A percentile compares a stretch with the other conserved stretches of the same genome.
Evolutionary conservation across 164 flowering plant species (phyloP).

Genomic region (Vitis rotundifolia): DNA sequence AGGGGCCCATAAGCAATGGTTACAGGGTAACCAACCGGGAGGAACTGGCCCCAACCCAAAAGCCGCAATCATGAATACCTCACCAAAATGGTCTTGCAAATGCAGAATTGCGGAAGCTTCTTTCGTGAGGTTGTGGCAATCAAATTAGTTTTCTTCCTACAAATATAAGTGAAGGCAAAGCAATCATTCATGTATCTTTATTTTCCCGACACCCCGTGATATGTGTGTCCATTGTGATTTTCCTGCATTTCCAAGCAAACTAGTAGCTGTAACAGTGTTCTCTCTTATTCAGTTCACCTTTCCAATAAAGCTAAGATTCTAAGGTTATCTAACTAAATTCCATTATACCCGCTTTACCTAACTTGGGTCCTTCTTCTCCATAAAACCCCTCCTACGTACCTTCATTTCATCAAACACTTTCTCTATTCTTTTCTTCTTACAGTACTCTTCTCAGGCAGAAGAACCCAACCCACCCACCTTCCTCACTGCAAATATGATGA

Average conservation of each 20-base stretch:
- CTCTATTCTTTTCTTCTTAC: not conserved
- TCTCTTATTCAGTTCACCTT: constrained; percentile 1
- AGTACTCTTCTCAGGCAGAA: not conserved
- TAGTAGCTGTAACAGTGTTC: constrained; percentile 10
- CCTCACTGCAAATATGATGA: constrained; percentile 1
- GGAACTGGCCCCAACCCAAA: too few relatives aligned
- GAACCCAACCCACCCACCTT: not conserved
- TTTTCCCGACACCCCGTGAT: constrained; percentile 7
- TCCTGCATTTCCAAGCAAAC: constrained; percentile 26
- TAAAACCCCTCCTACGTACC: constrained; percentile 4
- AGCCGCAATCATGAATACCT: too few relatives aligned
- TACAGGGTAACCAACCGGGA: too few relatives aligned
- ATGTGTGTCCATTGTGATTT: not conserved
- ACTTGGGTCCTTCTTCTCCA: constrained; percentile 2
- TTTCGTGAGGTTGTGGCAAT: not conserved
- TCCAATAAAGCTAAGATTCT: not conserved
- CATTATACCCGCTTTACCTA: constrained; percentile 2
- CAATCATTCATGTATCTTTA: constrained; percentile 12
- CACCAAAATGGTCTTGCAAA: too few relatives aligned
- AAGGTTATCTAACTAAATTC: constrained; percentile 5
- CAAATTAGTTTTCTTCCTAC: not conserved
- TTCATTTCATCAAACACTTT: constrained; percentile 7
- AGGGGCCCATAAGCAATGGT: too few relatives aligned
- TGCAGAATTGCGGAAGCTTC: not conserved
- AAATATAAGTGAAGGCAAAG: constrained; percentile 1